These are phyloP conservation scores for Russula ochroleuca DNA, from an alignment of 768 basidiomycete species.

Conservation along the genomic window DNA sequence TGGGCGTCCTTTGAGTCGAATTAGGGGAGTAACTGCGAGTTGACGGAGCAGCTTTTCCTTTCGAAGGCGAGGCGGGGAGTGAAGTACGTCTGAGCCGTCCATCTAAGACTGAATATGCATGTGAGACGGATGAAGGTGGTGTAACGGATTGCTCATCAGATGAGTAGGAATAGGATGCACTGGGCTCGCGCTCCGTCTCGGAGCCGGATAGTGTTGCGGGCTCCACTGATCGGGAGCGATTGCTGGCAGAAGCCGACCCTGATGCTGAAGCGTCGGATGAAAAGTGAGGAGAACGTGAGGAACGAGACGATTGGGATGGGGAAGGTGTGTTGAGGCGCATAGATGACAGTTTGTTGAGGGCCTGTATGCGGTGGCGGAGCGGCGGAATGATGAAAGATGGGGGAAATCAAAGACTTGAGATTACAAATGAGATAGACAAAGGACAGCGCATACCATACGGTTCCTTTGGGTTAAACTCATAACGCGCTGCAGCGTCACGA, in stretches of 20 bases:
- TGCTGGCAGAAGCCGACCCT: conserved; percentile 30
- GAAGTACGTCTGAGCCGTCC: conserved; percentile 46
- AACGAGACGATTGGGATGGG: conserved; percentile 39
- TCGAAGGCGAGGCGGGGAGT: conserved; percentile 45
- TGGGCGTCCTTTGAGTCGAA: conserved; percentile 39
- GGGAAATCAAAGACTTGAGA: neutral
- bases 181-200: conserved; percentile 75
- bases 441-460: conserved; percentile 53
- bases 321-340: conserved; percentile 56
- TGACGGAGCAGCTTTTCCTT: conserved; percentile 26
- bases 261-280: conserved; percentile 30
- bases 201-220: conserved; percentile 58
- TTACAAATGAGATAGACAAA: neutral
- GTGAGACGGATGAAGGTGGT: conserved; percentile 35
- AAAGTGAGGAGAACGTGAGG: conserved; percentile 34
- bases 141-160: conserved; percentile 40
- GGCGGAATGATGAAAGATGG: neutral
- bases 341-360: conserved; percentile 50
- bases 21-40: conserved; percentile 38
- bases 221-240: conserved; percentile 34
- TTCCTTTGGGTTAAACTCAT: conserved; percentile 68
- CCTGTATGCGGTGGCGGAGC: conserved; percentile 9
- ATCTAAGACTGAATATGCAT: conserved; percentile 26
- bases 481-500: conserved; percentile 59
- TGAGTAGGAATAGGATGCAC: conserved; percentile 30